Conservation (phyloP, 2,329 filamentous ascomycete genomes). For the Chalara sp. region DNA sequence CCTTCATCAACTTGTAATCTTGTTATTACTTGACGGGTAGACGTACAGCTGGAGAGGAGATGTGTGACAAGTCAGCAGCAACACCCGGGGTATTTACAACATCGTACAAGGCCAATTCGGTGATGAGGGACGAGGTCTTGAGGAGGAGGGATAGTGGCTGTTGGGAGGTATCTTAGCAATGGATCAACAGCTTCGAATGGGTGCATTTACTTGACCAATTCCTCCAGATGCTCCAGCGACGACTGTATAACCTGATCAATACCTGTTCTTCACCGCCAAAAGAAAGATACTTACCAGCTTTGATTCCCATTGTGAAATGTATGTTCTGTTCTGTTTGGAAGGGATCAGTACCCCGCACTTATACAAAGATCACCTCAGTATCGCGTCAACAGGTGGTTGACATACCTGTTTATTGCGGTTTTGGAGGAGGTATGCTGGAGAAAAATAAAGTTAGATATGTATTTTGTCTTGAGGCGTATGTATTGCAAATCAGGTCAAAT, state of each 20-base stretch:
- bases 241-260: constrained; percentile 34
- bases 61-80: constrained; percentile 93
- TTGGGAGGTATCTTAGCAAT: constrained; percentile 13
- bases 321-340: constrained; percentile 6
- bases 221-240: constrained; percentile 96
- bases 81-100: constrained; percentile 98
- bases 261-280: background rate
- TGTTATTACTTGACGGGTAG: background rate
- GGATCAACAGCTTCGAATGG: background rate
- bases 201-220: constrained; percentile 76
- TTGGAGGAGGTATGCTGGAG: too few relatives aligned
- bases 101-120: constrained; percentile 97
- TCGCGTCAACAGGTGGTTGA: too few relatives aligned
- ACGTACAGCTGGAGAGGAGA: constrained; percentile 80
- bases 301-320: constrained; percentile 43
- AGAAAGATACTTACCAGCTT: constrained; percentile 44
- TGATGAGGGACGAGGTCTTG: constrained; percentile 81
- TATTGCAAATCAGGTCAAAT: too few relatives aligned
- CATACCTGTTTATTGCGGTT: too few relatives aligned
- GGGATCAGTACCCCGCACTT: constrained; percentile 20
- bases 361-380: too few relatives aligned
- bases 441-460: too few relatives aligned
- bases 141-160: constrained; percentile 94
- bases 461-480: too few relatives aligned
- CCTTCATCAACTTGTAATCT: constrained; percentile 30